Base-by-base conservation (phyloP, 331 rosid genomes). In the Acacia concinna region DNA sequence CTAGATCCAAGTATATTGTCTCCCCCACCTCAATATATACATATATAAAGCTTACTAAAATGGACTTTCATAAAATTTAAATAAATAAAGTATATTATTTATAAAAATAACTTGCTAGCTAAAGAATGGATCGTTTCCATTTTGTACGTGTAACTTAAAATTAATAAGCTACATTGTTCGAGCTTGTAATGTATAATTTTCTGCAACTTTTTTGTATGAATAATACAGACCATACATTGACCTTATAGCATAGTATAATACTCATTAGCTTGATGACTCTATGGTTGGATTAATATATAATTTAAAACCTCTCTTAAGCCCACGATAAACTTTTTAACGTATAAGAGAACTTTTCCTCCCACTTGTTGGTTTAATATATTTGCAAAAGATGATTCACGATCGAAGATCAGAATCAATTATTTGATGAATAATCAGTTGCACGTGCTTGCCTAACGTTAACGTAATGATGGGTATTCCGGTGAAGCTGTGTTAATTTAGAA, bases 391-490 rank as follows among this genome's bases (percentile, higher is more conserved):
- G 28, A 65, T 2, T 23, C 72, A 8, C 11, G 41, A 38, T 46
- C 18, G 52, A 46, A 2, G 51, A 44, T 46, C 20, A 70, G 68
- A 32, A 44, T 9, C 73, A 56, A 52, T 68, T 81, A 75, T 84
- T 62, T 72, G 79, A 71, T 71, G 76, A 59, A 71, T 78, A 74
- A 66, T 83, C 73, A 34, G 82, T 56, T 63, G 37, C 70, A 67
- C 79, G 81, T 73, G 81, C 74, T 75, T 78, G 75, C n/a, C 71
- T 67, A 41, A 76, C 76, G 66, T 79, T 83, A 17, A 57, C 78
- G 79, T 79, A 74, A 84, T 86, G 84, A 85, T 81, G 38, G 54
- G 49, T 38, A 65, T 35, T 54, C 1, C n/a, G 8, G 5, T 15
- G 35, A 67, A 70, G 32, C 57, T 30, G 67, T 57, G 65, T 49